phyloP scores from a whole-genome alignment of 306 rosid species.

The Fagus sylvatica region DNA sequence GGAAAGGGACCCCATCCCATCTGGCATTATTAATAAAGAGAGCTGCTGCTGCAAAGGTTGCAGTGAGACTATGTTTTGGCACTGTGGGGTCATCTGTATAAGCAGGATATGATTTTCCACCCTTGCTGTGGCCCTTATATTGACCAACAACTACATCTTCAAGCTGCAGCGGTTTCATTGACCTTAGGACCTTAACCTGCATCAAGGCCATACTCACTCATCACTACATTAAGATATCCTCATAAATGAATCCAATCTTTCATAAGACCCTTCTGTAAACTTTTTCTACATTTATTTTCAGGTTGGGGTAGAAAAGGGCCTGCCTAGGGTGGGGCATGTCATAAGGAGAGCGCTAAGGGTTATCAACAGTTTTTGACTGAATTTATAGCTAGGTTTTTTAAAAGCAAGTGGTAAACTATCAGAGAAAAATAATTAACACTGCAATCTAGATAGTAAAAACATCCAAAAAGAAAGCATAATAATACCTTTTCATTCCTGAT shows the following conservation, averaged over 20 bases:
- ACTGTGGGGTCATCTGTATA: constrained; percentile 83
- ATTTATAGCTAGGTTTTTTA: background rate
- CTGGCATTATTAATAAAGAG: constrained; percentile 89
- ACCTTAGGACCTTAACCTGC: constrained; percentile 94
- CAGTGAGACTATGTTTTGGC: constrained; percentile 80
- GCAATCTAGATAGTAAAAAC: constrained; percentile 9
- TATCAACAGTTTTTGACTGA: background rate
- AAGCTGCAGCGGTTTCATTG: constrained; percentile 75
- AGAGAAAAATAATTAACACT: background rate
- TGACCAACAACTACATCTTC: constrained; percentile 94
- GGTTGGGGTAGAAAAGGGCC: background rate
- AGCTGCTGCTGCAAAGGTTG: constrained; percentile 96
- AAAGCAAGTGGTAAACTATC: background rate
- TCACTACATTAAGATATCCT: constrained; percentile 7
- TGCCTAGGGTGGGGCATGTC: background rate
- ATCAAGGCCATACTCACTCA: constrained; percentile 14
- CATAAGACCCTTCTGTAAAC: background rate
- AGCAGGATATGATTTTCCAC: constrained; percentile 69
- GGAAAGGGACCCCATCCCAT: constrained; percentile 99
- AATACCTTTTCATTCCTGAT: constrained; percentile 89
- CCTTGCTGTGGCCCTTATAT: constrained; percentile 85
- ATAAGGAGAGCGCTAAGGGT: background rate
- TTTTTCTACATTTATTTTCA: background rate
- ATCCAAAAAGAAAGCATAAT: background rate
- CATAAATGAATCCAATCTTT: background rate